These are phyloP conservation scores for Dioscorea zingiberensis DNA, from an alignment of 106 monocot species.

Conservation along the genomic window DNA sequence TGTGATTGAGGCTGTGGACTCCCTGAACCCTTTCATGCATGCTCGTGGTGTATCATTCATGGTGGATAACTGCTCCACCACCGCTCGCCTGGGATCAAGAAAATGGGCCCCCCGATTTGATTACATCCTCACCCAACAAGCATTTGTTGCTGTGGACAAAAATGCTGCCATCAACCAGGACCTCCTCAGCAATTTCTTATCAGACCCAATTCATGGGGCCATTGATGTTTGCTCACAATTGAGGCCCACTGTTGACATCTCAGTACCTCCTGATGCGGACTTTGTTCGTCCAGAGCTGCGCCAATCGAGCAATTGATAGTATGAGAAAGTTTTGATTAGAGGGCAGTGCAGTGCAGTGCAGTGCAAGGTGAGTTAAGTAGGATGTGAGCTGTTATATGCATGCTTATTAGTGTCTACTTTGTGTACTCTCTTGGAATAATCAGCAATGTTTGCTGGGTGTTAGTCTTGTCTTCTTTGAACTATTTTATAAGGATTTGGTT, in stretches of 20 bases:
- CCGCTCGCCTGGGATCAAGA: slow-evolving; percentile 67
- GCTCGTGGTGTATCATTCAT: slow-evolving; percentile 80
- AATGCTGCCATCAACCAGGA: slow-evolving; percentile 54
- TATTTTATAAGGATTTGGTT: too few species aligned
- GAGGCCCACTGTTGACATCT: slow-evolving; percentile 93
- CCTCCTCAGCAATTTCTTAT: slow-evolving; percentile 79
- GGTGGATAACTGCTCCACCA: slow-evolving; percentile 80
- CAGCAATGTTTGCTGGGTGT: too few species aligned
- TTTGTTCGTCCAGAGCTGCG: slow-evolving; percentile 88
- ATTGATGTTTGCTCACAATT: slow-evolving; percentile 84
- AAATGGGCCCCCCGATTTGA: slow-evolving; percentile 87
- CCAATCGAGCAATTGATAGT: slow-evolving; percentile 11
- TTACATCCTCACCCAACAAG: slow-evolving; percentile 86
- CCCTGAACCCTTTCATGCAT: slow-evolving; percentile 96
- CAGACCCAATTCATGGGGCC: slow-evolving; percentile 77
- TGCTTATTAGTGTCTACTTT: too few species aligned
- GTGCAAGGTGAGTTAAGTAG: too few species aligned
- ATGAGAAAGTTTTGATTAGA: neutral
- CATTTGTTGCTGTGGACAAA: slow-evolving; percentile 75
- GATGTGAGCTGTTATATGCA: too few species aligned
- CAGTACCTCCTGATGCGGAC: slow-evolving; percentile 71
- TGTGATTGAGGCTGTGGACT: slow-evolving; percentile 82
- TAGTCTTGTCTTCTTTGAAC: too few species aligned
- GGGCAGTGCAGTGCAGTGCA: neutral
- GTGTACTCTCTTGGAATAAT: too few species aligned